Evolutionary conservation across 176 grass and related monocot genomes (phyloP).

Genomic region (Urochloa ruziziensis): DNA sequence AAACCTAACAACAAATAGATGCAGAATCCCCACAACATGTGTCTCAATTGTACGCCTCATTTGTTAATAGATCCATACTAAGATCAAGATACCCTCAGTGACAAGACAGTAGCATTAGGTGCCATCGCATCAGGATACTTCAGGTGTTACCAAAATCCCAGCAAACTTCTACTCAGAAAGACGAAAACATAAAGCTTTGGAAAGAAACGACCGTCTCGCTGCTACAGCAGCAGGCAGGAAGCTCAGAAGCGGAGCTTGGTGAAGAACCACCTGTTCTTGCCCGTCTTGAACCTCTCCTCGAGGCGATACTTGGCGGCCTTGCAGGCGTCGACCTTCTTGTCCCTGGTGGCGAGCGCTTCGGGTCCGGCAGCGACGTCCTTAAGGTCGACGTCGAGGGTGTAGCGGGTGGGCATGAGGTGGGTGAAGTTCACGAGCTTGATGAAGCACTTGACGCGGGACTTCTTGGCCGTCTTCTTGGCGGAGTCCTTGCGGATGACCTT

Average conservation of each 20-base stretch:
- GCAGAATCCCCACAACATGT: background rate
- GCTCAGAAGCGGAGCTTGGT: conserved; percentile 65
- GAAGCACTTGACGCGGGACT: conserved; percentile 74
- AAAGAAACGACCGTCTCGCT: conserved; percentile 15
- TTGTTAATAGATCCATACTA: conserved; percentile 19
- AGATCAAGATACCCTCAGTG: background rate
- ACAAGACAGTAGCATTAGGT: background rate
- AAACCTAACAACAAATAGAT: too few species aligned
- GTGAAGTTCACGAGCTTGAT: conserved; percentile 76
- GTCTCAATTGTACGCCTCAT: background rate
- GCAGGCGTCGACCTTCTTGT: conserved; percentile 65
- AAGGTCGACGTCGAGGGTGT: conserved; percentile 67
- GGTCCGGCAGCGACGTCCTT: conserved; percentile 42
- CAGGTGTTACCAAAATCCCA: background rate
- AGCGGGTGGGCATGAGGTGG: conserved; percentile 74
- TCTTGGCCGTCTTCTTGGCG: conserved; percentile 67
- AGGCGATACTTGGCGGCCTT: conserved; percentile 57
- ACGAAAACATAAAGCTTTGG: background rate
- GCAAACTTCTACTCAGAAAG: background rate
- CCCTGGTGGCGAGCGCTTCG: conserved; percentile 42
- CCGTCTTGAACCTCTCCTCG: conserved; percentile 69
- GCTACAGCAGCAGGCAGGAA: background rate
- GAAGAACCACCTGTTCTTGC: conserved; percentile 81
- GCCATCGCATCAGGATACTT: background rate
- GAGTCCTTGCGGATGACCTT: conserved; percentile 71